phyloP scores from a whole-genome alignment of 768 basidiomycete genomes.

The Pleurotus djamor region DNA sequence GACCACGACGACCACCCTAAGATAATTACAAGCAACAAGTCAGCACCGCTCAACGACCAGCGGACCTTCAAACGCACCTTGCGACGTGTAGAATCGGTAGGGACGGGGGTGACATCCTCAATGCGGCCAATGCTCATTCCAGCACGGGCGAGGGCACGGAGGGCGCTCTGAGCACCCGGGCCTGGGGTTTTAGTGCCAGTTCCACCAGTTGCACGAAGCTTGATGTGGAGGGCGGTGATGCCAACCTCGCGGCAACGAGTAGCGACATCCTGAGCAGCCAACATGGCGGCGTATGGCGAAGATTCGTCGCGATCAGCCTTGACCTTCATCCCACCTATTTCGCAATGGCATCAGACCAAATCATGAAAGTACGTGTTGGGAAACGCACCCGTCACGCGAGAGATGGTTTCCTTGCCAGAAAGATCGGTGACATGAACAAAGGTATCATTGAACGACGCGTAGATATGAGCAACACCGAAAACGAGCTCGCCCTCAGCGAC shows the following conservation, averaged over 20 bases:
- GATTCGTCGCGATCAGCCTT: conserved; percentile 99
- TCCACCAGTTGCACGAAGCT: conserved; percentile 97
- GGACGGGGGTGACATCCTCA: conserved; percentile 97
- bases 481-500: conserved; percentile 96
- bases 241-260: conserved; percentile 97
- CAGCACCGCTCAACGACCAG: neutral
- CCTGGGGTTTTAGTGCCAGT: conserved; percentile 99
- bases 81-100: conserved; percentile 95
- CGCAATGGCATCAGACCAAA: neutral
- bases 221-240: conserved; percentile 98
- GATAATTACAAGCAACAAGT: conserved; percentile 5
- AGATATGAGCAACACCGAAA: conserved; percentile 98
- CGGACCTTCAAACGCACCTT: conserved; percentile 57
- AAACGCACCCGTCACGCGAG: conserved; percentile 88
- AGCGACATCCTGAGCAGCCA: conserved; percentile 97
- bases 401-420: conserved; percentile 98
- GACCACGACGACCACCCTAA: conserved; percentile 98
- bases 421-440: conserved; percentile 99
- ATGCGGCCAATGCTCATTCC: conserved; percentile 99
- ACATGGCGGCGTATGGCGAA: conserved; percentile 95
- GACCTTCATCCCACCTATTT: conserved; percentile 96
- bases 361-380: neutral
- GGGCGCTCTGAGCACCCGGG: conserved; percentile 96
- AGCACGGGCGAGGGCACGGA: conserved; percentile 96
- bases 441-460: conserved; percentile 99